Evolutionary conservation across 2,329 filamentous ascomycete species (phyloP), one percentile per base, ranked within the genome.

Genomic region (Microcera coccophila): DNA sequence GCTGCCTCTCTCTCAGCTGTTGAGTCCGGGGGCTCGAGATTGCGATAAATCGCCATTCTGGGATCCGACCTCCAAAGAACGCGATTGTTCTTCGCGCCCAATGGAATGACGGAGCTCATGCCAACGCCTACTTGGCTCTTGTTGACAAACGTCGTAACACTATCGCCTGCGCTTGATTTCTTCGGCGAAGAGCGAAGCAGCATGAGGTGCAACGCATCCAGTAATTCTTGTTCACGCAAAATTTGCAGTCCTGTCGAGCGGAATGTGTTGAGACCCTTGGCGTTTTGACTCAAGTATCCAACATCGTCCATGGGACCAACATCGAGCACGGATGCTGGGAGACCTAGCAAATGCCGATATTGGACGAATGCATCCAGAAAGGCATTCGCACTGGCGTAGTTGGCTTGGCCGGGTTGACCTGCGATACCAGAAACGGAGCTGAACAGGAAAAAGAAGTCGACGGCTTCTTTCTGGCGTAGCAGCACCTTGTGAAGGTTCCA

Each of bases 341-440:
- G 24, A 8, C 36, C 36, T 7, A 14, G 9, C 11, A 15, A 16
- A 9, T 14, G 14, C n/a, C 70, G 63, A 37, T 64, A 65, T 7
- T 59, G 58, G 10, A 58, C 64, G 31, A 73, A 61, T 3, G 60
- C 55, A 26, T 71, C 63, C 38, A 69, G 54, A 52, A 65, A 73
- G 5, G 61, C 55, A 47, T 72, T 72, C n/a, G 60, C 68, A 1
- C 66, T 62, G 9, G 60, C 55, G 47, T 74, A 74, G 45, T 67
- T 70, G 38, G 62, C 55, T 47, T 71, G 68, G 1, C 56, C 60
- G 1, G 52, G 45, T 12, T 59, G 54, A 4, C 64, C 68, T 7
- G 64, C 42, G 5, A 64, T 47, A n/a, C 59, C 60, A 1, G 56
- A 54, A 3, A 64, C 49, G 4, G 68, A 71, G 2, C 53, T 57